Conservation (phyloP, 495 filamentous ascomycete species). For the Immersiella caudata region DNA sequence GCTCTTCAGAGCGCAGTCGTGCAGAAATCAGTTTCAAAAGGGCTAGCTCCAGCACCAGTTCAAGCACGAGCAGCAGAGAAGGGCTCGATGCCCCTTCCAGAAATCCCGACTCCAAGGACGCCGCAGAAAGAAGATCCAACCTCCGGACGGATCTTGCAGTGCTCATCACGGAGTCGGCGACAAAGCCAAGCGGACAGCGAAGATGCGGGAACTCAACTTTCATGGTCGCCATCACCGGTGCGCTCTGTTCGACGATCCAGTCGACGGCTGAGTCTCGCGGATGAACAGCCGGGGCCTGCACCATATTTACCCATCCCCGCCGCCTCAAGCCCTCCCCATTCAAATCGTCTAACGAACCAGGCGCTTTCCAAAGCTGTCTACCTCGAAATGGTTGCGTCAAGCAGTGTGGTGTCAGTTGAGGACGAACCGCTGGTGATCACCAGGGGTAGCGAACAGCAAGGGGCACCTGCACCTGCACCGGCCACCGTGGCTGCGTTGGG, state of each 20-base stretch:
- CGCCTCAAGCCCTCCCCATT: background rate
- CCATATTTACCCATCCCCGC: background rate
- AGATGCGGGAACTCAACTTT: background rate
- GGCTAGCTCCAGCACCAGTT: background rate
- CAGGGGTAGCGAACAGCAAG: background rate
- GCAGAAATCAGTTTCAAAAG: background rate
- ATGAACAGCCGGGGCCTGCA: background rate
- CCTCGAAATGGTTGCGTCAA: background rate
- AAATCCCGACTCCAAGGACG: background rate
- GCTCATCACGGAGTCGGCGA: background rate
- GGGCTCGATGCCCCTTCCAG: background rate
- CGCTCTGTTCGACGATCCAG: background rate
- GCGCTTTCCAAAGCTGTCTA: background rate
- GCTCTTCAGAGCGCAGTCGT: conserved; percentile 35
- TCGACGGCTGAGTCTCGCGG: background rate
- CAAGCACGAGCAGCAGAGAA: background rate
- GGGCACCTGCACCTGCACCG: conserved; percentile 5
- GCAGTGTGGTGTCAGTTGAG: background rate
- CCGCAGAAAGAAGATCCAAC: background rate
- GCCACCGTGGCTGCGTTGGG: conserved; percentile 18
- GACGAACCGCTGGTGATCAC: no score
- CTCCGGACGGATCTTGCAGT: background rate
- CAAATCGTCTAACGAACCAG: background rate
- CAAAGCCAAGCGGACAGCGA: background rate
- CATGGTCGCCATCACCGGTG: background rate